These are phyloP conservation scores for Phytophthora sp. DNA, from an alignment of 352 stramenopile species.

Conservation along the genomic window DNA sequence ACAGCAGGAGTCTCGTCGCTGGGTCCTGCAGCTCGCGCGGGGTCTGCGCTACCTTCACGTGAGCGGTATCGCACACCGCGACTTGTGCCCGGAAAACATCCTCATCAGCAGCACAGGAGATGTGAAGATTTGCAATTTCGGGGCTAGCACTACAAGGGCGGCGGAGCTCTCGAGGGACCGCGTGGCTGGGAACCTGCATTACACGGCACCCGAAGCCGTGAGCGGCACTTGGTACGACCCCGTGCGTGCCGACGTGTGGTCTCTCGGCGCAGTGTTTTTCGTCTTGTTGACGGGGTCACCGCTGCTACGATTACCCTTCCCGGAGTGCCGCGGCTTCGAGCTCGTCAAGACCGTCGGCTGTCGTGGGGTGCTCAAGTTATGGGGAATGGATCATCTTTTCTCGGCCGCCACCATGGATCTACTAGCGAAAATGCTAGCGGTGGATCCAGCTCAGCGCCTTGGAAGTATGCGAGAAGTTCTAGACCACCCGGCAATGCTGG, in stretches of 20 bases:
- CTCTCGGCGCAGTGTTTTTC: constrained; percentile 72
- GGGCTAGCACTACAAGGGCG: constrained; percentile 41
- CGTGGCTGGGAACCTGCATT: constrained; percentile 57
- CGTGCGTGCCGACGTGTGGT: constrained; percentile 69
- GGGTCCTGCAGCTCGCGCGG: constrained; percentile 48
- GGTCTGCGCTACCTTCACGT: constrained; percentile 52
- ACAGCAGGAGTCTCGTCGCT: constrained; percentile 46
- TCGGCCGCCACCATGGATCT: constrained; percentile 49
- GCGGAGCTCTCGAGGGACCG: constrained; percentile 36
- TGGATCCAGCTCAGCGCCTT: constrained; percentile 39
- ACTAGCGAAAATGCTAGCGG: constrained; percentile 44
- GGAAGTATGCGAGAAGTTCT: constrained; percentile 39
- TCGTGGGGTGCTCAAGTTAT: constrained; percentile 47
- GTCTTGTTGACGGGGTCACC: constrained; percentile 73
- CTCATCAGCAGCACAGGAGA: constrained; percentile 38
- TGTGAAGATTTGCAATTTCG: constrained; percentile 71
- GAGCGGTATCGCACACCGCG: constrained; percentile 52
- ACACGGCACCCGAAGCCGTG: constrained; percentile 70
- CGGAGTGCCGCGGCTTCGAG: constrained; percentile 50
- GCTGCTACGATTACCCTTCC: constrained; percentile 46
- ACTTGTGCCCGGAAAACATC: constrained; percentile 68
- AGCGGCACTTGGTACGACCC: constrained; percentile 59
- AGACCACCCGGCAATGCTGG: constrained; percentile 49
- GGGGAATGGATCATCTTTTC: constrained; percentile 47
- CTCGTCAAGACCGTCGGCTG: constrained; percentile 52